These are phyloP conservation scores for Neoascochyta sp. DNA, from an alignment of 2,329 filamentous ascomycete genomes.

Conservation along the genomic window DNA sequence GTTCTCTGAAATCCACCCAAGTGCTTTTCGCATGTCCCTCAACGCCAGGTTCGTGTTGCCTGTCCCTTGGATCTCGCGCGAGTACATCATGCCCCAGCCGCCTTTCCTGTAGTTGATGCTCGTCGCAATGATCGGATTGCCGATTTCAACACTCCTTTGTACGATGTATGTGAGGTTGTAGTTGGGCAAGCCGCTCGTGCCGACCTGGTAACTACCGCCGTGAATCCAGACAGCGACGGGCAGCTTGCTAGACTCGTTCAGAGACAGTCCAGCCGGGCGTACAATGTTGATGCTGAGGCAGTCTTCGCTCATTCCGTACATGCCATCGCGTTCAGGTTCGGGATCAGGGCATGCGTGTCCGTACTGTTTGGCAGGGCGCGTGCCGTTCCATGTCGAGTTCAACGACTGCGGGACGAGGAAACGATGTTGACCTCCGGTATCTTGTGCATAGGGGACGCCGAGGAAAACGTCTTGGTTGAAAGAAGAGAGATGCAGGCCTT, in stretches of 20 bases:
- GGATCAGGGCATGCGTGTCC: constrained; percentile 42
- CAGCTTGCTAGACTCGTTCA: constrained; percentile 41
- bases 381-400: constrained; percentile 44
- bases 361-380: constrained; percentile 41
- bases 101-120: constrained; percentile 53
- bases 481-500: constrained; percentile 29
- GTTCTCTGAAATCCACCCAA: constrained; percentile 46
- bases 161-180: constrained; percentile 64
- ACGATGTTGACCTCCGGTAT: constrained; percentile 52
- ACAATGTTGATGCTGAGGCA: constrained; percentile 62
- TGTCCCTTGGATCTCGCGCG: constrained; percentile 43
- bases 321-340: constrained; percentile 16
- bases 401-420: constrained; percentile 52
- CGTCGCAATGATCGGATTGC: constrained; percentile 34
- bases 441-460: constrained; percentile 55
- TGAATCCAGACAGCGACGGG: constrained; percentile 62
- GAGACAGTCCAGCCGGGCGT: constrained; percentile 47
- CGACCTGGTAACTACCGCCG: constrained; percentile 46
- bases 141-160: constrained; percentile 40
- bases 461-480: constrained; percentile 48
- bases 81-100: constrained; percentile 66
- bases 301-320: constrained; percentile 50
- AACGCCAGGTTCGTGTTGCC: constrained; percentile 41
- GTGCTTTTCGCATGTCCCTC: constrained; percentile 45
- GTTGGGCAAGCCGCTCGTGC: constrained; percentile 42